Conservation (phyloP, 163 green algal genomes). For the Chlamydomonas reinhardtii region DNA sequence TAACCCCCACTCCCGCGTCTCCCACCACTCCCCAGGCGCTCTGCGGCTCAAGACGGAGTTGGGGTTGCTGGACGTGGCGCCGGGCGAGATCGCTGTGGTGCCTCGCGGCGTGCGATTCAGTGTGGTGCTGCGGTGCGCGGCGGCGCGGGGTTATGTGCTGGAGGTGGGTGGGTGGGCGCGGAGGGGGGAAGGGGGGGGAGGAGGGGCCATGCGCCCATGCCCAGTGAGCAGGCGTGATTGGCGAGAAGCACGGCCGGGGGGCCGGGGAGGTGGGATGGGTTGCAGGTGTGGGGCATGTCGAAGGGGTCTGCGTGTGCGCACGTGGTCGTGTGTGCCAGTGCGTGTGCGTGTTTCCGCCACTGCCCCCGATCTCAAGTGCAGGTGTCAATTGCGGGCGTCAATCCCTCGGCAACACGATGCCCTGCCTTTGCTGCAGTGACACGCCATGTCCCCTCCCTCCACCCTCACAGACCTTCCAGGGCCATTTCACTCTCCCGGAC, state of each 20-base stretch:
- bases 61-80: conserved; percentile 81
- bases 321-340: no score
- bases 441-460: background rate
- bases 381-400: no score
- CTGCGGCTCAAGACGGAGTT: conserved; percentile 89
- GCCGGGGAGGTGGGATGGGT: no score
- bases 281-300: no score
- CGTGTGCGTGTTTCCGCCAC: no score
- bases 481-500: conserved; percentile 93
- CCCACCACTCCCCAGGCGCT: background rate
- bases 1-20: background rate
- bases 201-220: no score
- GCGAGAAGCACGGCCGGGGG: no score
- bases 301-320: no score
- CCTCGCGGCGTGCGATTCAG: conserved; percentile 89
- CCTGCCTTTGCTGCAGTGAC: no score
- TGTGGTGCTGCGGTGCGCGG: conserved; percentile 70
- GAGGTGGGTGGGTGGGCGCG: conserved; percentile 61
- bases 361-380: no score
- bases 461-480: conserved; percentile 66
- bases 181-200: background rate
- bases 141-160: conserved; percentile 71
- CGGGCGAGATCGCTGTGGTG: conserved; percentile 89
- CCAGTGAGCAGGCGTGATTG: no score
- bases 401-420: no score